Evolutionary conservation across 75 land plant species (phyloP).

Genomic region (Ceratopteris richardii): DNA sequence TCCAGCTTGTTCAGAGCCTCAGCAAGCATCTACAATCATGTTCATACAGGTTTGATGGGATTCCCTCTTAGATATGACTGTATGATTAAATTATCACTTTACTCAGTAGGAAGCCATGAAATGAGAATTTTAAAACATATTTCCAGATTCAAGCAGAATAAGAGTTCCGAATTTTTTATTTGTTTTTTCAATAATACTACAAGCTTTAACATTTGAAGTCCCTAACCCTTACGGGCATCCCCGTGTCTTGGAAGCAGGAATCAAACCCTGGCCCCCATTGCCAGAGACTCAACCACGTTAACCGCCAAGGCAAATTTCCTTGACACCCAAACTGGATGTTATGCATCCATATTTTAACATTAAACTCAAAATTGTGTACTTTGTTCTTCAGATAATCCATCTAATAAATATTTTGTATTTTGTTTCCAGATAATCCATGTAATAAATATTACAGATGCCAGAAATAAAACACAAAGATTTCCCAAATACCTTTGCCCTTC

Average conservation of each 20-base stretch:
- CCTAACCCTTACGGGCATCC: too few species aligned
- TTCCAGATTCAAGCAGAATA: not conserved
- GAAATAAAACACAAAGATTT: too few species aligned
- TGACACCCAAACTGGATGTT: not conserved
- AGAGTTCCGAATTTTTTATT: not conserved
- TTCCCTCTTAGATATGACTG: too few species aligned
- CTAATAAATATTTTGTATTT: not conserved
- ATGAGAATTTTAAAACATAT: not conserved
- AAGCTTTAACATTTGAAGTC: not conserved
- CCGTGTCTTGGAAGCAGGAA: too few species aligned
- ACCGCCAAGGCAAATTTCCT: too few species aligned
- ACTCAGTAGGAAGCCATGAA: not conserved
- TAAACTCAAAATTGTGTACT: not conserved
- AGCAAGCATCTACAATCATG: slow-evolving; percentile 47
- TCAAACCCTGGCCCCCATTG: too few species aligned
- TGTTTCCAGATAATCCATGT: not conserved
- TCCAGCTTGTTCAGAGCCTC: slow-evolving; percentile 85
- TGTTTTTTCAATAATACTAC: not conserved
- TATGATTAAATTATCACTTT: too few species aligned
- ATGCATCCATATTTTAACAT: not conserved
- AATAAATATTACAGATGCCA: too few species aligned
- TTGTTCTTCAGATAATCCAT: not conserved
- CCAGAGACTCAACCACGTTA: too few species aligned
- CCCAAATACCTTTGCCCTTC: slow-evolving; percentile 93
- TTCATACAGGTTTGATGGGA: too few species aligned